Conservation (phyloP, 768 basidiomycete genomes). For the Amanita pseudoporphyria region DNA sequence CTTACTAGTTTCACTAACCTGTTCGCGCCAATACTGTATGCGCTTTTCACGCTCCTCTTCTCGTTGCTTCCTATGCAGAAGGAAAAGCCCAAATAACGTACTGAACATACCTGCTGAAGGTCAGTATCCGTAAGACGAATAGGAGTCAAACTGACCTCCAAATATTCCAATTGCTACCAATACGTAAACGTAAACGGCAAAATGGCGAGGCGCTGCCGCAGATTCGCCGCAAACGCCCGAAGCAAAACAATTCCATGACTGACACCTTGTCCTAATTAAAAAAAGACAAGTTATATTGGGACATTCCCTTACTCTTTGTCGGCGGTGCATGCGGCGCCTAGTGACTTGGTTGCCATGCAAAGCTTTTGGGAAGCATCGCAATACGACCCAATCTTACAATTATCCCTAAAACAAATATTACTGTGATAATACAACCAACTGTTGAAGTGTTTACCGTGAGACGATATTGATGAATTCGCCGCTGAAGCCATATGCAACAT, state of each 20-base stretch:
- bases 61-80: slow-evolving; percentile 63
- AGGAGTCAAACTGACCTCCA: slow-evolving; percentile 40
- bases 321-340: slow-evolving; percentile 49
- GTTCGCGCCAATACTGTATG: slow-evolving; percentile 85
- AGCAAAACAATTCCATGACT: slow-evolving; percentile 63
- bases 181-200: slow-evolving; percentile 61
- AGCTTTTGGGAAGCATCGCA: slow-evolving; percentile 54
- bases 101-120: slow-evolving; percentile 55
- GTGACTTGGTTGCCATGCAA: slow-evolving; percentile 48
- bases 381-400: slow-evolving; percentile 66
- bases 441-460: slow-evolving; percentile 46
- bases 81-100: slow-evolving; percentile 58
- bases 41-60: slow-evolving; percentile 75
- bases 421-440: neutral
- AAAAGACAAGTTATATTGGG: neutral
- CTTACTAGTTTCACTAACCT: slow-evolving; percentile 30
- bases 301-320: slow-evolving; percentile 35
- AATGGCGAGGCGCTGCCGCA: slow-evolving; percentile 51
- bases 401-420: slow-evolving; percentile 35
- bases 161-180: slow-evolving; percentile 65
- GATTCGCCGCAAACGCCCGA: slow-evolving; percentile 52
- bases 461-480: slow-evolving; percentile 69
- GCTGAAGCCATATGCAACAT: slow-evolving; percentile 54
- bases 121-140: neutral
- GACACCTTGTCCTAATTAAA: slow-evolving; percentile 38